Percentiles rank a stretch among this genome's conserved stretches.
phyloP scores from a whole-genome alignment of 2,329 filamentous ascomycete genomes.

The Chlorencoelia australis region DNA sequence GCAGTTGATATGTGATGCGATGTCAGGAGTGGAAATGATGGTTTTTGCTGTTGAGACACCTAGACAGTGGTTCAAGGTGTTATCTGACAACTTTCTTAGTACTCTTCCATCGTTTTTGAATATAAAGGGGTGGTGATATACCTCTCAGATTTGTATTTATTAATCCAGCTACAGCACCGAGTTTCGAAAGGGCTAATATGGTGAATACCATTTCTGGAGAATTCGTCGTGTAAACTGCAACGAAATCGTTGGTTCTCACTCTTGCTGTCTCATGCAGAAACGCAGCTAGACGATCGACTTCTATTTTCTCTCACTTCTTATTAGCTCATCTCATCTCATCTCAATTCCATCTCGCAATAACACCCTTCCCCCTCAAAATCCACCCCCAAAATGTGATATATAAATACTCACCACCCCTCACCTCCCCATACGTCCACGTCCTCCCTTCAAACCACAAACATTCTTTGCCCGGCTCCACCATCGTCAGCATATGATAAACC shows the following conservation, averaged over 20 bases:
- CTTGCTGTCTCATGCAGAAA: conserved; percentile 30
- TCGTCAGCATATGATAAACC: conserved; percentile 34
- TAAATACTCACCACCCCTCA: conserved; percentile 34
- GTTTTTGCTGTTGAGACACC: conserved; percentile 31
- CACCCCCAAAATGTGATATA: not conserved
- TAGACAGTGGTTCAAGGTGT: conserved; percentile 36
- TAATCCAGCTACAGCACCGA: conserved; percentile 35
- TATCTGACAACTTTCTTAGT: no score
- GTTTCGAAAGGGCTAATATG: conserved; percentile 34
- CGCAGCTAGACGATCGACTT: conserved; percentile 34
- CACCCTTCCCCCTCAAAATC: not conserved
- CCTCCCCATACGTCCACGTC: conserved; percentile 36
- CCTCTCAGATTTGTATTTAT: conserved; percentile 38
- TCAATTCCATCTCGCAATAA: not conserved
- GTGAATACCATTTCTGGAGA: conserved; percentile 38
- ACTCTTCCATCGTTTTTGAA: no score
- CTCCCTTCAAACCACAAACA: conserved; percentile 39
- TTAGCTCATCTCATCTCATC: not conserved
- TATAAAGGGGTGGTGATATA: conserved; percentile 16
- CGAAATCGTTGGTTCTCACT: conserved; percentile 31
- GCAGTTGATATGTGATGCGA: conserved; percentile 27
- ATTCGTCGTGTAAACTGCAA: conserved; percentile 38
- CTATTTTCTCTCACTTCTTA: conserved; percentile 19
- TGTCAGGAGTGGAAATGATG: conserved; percentile 35
- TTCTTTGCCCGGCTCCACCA: conserved; percentile 30